phyloP scores from a whole-genome alignment of 306 rosid species.

The Vachellia pachyceras region DNA sequence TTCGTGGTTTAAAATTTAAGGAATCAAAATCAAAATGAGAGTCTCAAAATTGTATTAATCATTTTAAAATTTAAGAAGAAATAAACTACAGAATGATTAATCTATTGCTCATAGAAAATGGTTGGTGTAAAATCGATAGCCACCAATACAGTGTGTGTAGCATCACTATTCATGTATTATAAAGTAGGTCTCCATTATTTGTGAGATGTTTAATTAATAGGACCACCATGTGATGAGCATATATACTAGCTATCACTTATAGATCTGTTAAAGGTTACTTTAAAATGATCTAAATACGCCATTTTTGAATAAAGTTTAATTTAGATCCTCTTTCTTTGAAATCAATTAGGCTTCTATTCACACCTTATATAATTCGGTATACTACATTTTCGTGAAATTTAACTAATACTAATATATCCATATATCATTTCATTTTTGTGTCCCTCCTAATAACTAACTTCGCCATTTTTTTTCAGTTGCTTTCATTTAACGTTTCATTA shows the following conservation, averaged over 20 bases:
- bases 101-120: no score
- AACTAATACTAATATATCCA: background rate
- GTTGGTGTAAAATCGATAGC: slow-evolving; percentile 9
- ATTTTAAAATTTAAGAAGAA: no score
- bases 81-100: no score
- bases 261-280: background rate
- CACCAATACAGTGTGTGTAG: background rate
- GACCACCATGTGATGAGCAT: slow-evolving; percentile 3
- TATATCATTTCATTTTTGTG: background rate
- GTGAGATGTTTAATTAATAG: background rate
- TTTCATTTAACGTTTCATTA: background rate
- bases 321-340: slow-evolving; percentile 21
- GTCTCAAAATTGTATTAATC: background rate
- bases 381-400: background rate
- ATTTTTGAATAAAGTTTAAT: background rate
- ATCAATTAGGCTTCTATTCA: slow-evolving; percentile 1
- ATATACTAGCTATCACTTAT: background rate
- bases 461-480: background rate
- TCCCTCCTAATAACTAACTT: background rate
- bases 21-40: no score
- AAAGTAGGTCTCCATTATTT: background rate
- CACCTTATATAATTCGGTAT: background rate
- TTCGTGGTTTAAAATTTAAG: no score
- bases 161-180: background rate
- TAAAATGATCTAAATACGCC: background rate